Evolutionary conservation across 352 stramenopile species (phyloP).

Genomic region (Globisporangium spinosum): DNA sequence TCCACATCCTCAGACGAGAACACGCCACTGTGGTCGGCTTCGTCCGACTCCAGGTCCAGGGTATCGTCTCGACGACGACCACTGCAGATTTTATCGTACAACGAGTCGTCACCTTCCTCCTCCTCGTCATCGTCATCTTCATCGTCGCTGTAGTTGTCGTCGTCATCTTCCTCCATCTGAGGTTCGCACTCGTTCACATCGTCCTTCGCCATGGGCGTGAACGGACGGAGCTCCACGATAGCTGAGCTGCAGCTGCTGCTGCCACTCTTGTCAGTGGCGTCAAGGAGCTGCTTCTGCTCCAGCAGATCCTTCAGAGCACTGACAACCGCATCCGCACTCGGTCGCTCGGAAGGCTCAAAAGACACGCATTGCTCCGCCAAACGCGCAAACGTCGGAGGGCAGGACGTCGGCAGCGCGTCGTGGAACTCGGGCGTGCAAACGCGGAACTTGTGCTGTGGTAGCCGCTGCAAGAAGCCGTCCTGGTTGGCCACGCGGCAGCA

Average conservation of each 20-base stretch:
- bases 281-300: slow-evolving; percentile 24
- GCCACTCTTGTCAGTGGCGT: not conserved
- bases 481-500: slow-evolving; percentile 78
- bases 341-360: slow-evolving; percentile 72
- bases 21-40: slow-evolving; percentile 29
- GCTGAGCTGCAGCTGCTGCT: not conserved
- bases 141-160: slow-evolving; percentile 49
- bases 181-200: slow-evolving; percentile 43
- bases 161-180: slow-evolving; percentile 47
- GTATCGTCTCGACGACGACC: slow-evolving; percentile 31
- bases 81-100: slow-evolving; percentile 20
- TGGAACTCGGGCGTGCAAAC: slow-evolving; percentile 62
- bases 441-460: slow-evolving; percentile 82
- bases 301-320: slow-evolving; percentile 41
- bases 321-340: slow-evolving; percentile 44
- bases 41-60: slow-evolving; percentile 39
- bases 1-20: slow-evolving; percentile 26
- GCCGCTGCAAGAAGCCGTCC: slow-evolving; percentile 74
- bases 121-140: slow-evolving; percentile 50
- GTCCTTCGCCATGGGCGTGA: slow-evolving; percentile 34
- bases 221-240: slow-evolving; percentile 52
- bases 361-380: slow-evolving; percentile 70
- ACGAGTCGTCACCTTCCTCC: slow-evolving; percentile 20
- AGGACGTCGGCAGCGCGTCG: slow-evolving; percentile 54
- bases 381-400: slow-evolving; percentile 48